phyloP scores from a whole-genome alignment of 148 eudicot genomes.

The Amaranthus cruentus region DNA sequence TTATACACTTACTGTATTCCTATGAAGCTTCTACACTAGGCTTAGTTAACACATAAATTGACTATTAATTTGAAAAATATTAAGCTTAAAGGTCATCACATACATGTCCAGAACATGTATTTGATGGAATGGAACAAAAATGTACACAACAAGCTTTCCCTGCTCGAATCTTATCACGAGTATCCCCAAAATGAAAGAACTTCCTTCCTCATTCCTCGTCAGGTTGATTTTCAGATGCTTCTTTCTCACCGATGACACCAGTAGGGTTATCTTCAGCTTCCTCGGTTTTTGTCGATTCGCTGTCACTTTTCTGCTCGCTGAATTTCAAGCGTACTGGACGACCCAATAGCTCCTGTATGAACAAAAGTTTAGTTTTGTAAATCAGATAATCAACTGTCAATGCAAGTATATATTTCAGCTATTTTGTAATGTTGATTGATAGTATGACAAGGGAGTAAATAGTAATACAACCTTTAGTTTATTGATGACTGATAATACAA shows the following conservation, averaged over 20 bases:
- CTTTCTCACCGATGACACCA: constrained; percentile 26
- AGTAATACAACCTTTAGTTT: no score
- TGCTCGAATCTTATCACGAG: background rate
- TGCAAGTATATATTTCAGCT: background rate
- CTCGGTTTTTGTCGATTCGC: constrained; percentile 31
- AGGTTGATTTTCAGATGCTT: constrained; percentile 37
- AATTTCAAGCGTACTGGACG: constrained; percentile 61
- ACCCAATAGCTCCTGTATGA: constrained; percentile 66
- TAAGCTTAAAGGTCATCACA: background rate
- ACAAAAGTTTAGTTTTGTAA: background rate
- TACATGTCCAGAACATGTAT: background rate
- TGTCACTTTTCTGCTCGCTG: constrained; percentile 42
- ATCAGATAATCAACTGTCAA: background rate
- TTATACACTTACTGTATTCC: constrained; percentile 1
- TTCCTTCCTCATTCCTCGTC: constrained; percentile 27
- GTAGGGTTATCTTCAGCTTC: constrained; percentile 27
- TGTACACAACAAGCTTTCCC: constrained; percentile 12
- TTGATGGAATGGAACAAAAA: constrained; percentile 2
- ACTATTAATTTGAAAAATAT: no score
- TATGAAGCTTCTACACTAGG: constrained; percentile 7
- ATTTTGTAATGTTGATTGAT: background rate
- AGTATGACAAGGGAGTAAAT: background rate
- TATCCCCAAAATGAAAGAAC: background rate
- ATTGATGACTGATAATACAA: no score
- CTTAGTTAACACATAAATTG: background rate